phyloP scores from a whole-genome alignment of 768 basidiomycete species.

The Tricholoma terreum region DNA sequence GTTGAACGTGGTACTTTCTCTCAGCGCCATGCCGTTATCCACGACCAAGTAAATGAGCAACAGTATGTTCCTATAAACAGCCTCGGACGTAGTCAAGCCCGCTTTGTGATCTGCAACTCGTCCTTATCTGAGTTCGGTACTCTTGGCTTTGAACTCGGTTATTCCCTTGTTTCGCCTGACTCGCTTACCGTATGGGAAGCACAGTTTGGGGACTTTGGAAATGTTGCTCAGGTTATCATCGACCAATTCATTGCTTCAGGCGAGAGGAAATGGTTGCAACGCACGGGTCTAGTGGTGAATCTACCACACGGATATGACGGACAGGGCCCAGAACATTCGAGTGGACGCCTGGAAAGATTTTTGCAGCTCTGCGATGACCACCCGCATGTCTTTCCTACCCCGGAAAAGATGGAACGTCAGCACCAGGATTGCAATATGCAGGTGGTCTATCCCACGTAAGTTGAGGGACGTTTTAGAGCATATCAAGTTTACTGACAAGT shows the following conservation, averaged over 20 bases:
- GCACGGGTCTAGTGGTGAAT: slow-evolving; percentile 84
- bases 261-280: slow-evolving; percentile 96
- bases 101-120: slow-evolving; percentile 95
- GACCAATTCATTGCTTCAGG: slow-evolving; percentile 98
- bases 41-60: slow-evolving; percentile 91
- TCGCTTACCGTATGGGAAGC: slow-evolving; percentile 97
- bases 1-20: slow-evolving; percentile 99
- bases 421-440: slow-evolving; percentile 99
- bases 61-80: slow-evolving; percentile 90
- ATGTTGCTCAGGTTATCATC: slow-evolving; percentile 96
- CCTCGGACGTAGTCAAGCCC: slow-evolving; percentile 84
- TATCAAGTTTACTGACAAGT: slow-evolving; percentile 12
- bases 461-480: slow-evolving; percentile 10
- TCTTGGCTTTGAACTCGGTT: slow-evolving; percentile 97
- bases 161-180: slow-evolving; percentile 95
- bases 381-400: slow-evolving; percentile 83
- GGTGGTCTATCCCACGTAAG: slow-evolving; percentile 93
- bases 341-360: slow-evolving; percentile 93
- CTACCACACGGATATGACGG: slow-evolving; percentile 97
- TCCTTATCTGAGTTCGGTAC: slow-evolving; percentile 93
- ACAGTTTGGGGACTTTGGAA: slow-evolving; percentile 97
- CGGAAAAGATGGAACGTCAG: slow-evolving; percentile 88
- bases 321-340: slow-evolving; percentile 98
- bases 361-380: slow-evolving; percentile 98
- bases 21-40: slow-evolving; percentile 94